Percentiles rank a stretch among this genome's conserved stretches.
Evolutionary conservation across 768 basidiomycete species (phyloP).

Genomic region (Boletus insuetus): DNA sequence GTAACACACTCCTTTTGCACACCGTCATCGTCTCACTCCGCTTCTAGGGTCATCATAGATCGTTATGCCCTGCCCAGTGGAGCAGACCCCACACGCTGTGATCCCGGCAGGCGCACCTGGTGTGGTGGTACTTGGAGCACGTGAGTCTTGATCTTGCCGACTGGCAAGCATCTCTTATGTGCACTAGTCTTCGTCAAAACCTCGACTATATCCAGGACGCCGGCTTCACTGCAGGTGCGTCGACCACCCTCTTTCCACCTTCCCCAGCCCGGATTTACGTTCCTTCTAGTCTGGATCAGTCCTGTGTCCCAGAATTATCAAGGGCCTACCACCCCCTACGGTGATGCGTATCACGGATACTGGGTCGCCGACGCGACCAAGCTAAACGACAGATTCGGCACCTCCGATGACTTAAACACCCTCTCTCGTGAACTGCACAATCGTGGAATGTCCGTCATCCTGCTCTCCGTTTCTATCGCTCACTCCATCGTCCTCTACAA

Average conservation of each 20-base stretch:
- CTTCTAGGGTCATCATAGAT: slow-evolving; percentile 8
- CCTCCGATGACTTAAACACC: slow-evolving; percentile 65
- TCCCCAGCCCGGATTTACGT: neutral
- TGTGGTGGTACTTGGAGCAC: slow-evolving; percentile 17
- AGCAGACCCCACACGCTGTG: slow-evolving; percentile 6
- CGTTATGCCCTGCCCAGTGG: slow-evolving; percentile 13
- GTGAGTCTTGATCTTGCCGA: neutral
- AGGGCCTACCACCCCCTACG: slow-evolving; percentile 67
- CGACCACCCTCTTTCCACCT: neutral
- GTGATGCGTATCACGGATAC: slow-evolving; percentile 85
- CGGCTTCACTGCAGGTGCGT: slow-evolving; percentile 73
- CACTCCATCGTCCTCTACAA: slow-evolving; percentile 12
- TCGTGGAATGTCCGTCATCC: slow-evolving; percentile 57
- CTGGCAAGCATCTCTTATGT: neutral
- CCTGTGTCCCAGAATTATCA: slow-evolving; percentile 78
- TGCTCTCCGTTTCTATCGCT: neutral
- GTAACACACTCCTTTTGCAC: neutral
- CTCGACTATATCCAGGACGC: slow-evolving; percentile 84
- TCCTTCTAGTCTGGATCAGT: slow-evolving; percentile 71
- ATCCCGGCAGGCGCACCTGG: slow-evolving; percentile 13
- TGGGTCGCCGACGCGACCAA: slow-evolving; percentile 70
- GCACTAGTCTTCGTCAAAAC: slow-evolving; percentile 57
- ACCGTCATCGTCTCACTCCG: neutral
- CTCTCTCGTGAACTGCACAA: slow-evolving; percentile 65
- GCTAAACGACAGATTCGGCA: slow-evolving; percentile 72